A percentile compares a stretch with the other conserved stretches of the same genome.
Evolutionary conservation across 225 moss, liverwort and hornwort genomes (phyloP).

Genomic region (Climacium dendroides): DNA sequence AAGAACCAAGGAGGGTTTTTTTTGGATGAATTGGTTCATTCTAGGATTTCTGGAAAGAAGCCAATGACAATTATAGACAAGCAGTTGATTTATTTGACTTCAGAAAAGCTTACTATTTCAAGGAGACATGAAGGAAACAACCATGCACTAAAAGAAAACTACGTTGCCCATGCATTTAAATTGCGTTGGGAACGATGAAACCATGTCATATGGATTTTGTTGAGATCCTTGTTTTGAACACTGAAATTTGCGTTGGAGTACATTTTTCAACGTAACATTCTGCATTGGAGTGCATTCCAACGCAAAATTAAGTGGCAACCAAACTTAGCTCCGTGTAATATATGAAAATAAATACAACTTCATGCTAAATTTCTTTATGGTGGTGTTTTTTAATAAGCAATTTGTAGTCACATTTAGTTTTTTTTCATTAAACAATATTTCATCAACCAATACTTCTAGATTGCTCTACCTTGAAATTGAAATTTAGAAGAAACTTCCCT

Average conservation of each 20-base stretch:
- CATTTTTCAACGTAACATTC: no score
- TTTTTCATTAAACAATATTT: not conserved
- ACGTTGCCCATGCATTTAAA: no score
- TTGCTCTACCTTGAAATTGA: not conserved
- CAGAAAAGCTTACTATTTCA: not conserved
- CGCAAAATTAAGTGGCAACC: not conserved
- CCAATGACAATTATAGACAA: not conserved
- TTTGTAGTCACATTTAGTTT: no score
- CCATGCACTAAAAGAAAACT: no score
- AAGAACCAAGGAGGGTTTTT: not conserved
- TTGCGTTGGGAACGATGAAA: no score
- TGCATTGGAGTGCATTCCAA: no score
- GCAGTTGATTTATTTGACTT: not conserved
- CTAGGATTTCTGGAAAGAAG: not conserved
- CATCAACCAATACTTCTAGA: not conserved
- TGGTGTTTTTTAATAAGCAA: no score
- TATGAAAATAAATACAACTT: not conserved
- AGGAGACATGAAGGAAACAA: not conserved
- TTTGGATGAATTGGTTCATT: rapidly evolving
- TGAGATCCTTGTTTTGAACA: no score
- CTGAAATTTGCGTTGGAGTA: no score
- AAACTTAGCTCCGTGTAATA: not conserved
- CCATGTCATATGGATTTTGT: no score
- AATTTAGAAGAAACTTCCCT: not conserved
- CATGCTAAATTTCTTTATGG: no score